These are phyloP conservation scores for Lasiosphaeris hirsuta DNA, from an alignment of 495 filamentous ascomycete species.

Conservation along the genomic window DNA sequence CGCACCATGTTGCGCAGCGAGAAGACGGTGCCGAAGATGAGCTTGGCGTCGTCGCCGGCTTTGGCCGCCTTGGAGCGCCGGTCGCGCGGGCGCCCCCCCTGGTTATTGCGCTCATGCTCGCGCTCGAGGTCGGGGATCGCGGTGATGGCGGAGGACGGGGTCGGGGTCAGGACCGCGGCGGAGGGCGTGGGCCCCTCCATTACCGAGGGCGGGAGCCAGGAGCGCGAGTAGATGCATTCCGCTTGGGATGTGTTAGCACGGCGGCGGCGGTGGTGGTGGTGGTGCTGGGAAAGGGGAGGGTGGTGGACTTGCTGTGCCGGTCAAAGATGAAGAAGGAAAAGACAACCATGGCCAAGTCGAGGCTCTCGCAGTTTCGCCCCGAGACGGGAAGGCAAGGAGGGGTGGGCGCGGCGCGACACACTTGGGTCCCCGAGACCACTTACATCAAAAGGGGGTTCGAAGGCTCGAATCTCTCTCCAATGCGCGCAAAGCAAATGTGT, in stretches of 20 bases:
- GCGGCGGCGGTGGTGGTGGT: no score
- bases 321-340: constrained; percentile 99
- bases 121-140: constrained; percentile 2
- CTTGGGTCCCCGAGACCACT: not conserved
- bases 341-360: constrained; percentile 64
- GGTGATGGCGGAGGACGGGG: not conserved
- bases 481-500: no score
- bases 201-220: constrained; percentile 35
- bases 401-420: not conserved
- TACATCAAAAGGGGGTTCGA: no score
- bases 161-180: constrained; percentile 27
- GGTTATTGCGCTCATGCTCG: no score
- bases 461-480: no score
- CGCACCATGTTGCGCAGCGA: constrained; percentile 94
- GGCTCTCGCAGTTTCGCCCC: not conserved
- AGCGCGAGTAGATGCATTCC: constrained; percentile 94
- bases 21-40: constrained; percentile 96
- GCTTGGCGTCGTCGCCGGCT: constrained; percentile 85
- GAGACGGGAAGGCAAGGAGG: not conserved
- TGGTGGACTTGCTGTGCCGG: constrained; percentile 71
- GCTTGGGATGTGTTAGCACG: constrained; percentile 45
- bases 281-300: not conserved
- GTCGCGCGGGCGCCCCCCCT: constrained; percentile 18
- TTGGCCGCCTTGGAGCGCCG: constrained; percentile 39
- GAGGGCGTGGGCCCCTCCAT: constrained; percentile 26